These are phyloP conservation scores for Solanum lycopersicoides DNA, from an alignment of 257 asterid species.

Conservation along the genomic window DNA sequence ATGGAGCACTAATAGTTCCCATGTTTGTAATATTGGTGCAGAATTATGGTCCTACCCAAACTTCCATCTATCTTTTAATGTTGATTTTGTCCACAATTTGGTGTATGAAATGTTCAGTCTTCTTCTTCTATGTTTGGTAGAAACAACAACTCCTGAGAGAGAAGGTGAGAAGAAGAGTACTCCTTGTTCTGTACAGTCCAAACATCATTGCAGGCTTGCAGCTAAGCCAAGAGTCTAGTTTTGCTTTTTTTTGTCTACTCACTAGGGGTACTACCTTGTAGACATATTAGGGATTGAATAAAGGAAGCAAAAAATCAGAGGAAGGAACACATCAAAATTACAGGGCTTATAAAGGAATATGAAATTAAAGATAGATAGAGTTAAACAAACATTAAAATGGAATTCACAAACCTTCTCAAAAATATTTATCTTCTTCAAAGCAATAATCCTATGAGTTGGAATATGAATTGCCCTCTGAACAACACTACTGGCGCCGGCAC, in stretches of 20 bases:
- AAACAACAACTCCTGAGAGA: neutral
- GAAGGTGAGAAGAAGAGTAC: neutral
- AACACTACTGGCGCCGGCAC: slow-evolving; percentile 97
- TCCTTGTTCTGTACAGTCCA: neutral
- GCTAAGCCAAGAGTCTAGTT: neutral
- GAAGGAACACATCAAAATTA: neutral
- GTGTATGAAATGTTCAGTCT: neutral
- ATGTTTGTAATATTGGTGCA: neutral
- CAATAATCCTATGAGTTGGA: slow-evolving; percentile 92
- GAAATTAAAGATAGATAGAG: neutral
- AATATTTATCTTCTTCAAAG: slow-evolving; percentile 92
- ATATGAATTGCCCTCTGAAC: slow-evolving; percentile 97
- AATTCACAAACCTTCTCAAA: slow-evolving; percentile 71
- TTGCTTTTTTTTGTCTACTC: neutral
- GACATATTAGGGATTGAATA: neutral
- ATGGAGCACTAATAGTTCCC: neutral
- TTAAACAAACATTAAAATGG: neutral
- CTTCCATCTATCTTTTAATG: neutral
- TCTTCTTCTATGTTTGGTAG: neutral
- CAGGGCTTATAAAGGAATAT: neutral
- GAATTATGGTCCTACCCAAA: neutral
- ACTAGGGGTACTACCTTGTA: neutral
- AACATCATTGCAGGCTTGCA: neutral
- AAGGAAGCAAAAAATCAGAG: neutral
- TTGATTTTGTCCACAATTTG: neutral